Percentiles rank a stretch among this genome's conserved stretches.
These are phyloP conservation scores for Daedalea quercina DNA, from an alignment of 768 basidiomycete genomes.

Conservation along the genomic window DNA sequence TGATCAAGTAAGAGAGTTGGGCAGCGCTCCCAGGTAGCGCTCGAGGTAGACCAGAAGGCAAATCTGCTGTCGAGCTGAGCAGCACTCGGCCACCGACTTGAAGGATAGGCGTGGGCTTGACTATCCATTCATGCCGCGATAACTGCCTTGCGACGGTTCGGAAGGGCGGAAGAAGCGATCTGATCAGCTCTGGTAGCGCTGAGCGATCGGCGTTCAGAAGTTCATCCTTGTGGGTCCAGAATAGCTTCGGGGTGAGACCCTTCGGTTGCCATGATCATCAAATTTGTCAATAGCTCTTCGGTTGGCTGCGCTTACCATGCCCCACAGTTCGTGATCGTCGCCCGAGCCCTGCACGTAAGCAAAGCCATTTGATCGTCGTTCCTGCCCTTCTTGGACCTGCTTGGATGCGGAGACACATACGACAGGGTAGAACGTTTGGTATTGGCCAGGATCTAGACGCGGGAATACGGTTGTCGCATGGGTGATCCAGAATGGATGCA, in stretches of 20 bases:
- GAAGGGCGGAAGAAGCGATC: conserved; percentile 13
- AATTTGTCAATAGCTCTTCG: no score
- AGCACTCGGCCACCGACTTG: conserved; percentile 36
- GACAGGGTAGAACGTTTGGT: conserved; percentile 51
- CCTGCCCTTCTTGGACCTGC: conserved; percentile 51
- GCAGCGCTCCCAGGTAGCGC: neutral
- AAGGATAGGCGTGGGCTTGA: conserved; percentile 24
- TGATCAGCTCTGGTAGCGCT: conserved; percentile 43
- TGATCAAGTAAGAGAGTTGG: conserved; percentile 24
- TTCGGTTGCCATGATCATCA: conserved; percentile 24
- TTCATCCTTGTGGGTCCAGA: conserved; percentile 51
- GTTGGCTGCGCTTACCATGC: conserved; percentile 39
- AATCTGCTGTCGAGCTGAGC: conserved; percentile 29
- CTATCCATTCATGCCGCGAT: conserved; percentile 7
- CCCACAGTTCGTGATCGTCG: conserved; percentile 92
- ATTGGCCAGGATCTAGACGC: conserved; percentile 21
- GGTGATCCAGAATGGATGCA: conserved; percentile 87
- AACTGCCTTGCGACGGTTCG: neutral
- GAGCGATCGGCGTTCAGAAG: conserved; percentile 44
- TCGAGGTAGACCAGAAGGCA: conserved; percentile 14
- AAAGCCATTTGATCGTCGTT: conserved; percentile 63
- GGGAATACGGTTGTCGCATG: conserved; percentile 56
- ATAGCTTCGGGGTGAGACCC: conserved; percentile 71
- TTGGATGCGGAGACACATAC: conserved; percentile 86
- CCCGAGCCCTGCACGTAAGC: conserved; percentile 91